These are phyloP conservation scores for Beauveria australis DNA, from an alignment of 2,329 filamentous ascomycete genomes.

Conservation along the genomic window DNA sequence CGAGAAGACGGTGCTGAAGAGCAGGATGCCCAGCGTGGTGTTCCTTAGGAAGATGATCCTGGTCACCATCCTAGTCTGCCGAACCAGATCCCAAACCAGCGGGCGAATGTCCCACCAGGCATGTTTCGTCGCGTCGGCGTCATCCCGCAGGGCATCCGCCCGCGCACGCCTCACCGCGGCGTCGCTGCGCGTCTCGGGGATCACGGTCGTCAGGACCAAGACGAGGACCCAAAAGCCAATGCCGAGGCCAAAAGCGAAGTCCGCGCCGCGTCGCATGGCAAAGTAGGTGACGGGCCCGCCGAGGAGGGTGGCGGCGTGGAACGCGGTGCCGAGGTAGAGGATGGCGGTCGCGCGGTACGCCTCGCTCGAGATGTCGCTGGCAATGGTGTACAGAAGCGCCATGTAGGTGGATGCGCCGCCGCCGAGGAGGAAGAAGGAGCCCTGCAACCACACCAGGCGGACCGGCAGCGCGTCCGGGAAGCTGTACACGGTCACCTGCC, in stretches of 20 bases:
- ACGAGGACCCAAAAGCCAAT: conserved; percentile 8
- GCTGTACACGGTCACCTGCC: conserved; percentile 1
- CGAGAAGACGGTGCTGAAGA: conserved; percentile 2
- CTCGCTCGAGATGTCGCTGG: conserved; percentile 10
- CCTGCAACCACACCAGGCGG: conserved; percentile 13
- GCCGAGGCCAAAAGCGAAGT: conserved; percentile 10
- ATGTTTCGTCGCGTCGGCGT: neutral
- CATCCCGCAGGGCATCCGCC: neutral
- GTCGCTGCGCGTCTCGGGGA: conserved; percentile 13
- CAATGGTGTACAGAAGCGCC: conserved; percentile 16
- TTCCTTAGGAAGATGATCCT: neutral
- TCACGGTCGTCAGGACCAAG: conserved; percentile 7
- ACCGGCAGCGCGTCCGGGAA: conserved; percentile 14
- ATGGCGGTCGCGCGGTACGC: conserved; percentile 13
- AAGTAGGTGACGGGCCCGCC: conserved; percentile 14
- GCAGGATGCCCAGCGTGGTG: neutral
- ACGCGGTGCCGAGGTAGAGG: conserved; percentile 14
- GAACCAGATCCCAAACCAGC: neutral
- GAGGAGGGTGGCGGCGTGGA: conserved; percentile 11
- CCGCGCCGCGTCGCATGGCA: conserved; percentile 13
- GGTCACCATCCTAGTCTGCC: neutral
- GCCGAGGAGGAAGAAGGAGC: conserved; percentile 15
- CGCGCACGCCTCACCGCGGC: neutral
- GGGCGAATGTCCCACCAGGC: conserved; percentile 1
- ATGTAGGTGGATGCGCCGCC: conserved; percentile 15